These are phyloP conservation scores for Floccularia luteovirens DNA, from an alignment of 768 basidiomycete species.

Conservation along the genomic window DNA sequence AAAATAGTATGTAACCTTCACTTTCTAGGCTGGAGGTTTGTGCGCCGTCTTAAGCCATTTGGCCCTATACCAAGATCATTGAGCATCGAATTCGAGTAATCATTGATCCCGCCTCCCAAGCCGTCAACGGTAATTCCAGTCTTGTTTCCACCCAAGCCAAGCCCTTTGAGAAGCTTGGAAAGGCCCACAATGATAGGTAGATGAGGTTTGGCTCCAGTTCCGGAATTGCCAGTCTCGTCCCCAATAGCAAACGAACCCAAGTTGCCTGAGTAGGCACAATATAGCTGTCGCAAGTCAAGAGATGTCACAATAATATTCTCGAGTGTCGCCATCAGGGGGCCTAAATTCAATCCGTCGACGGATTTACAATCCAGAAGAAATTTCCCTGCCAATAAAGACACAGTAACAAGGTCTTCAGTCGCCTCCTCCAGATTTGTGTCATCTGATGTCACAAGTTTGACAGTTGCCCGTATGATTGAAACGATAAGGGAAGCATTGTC, in stretches of 20 bases:
- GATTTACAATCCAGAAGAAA: background rate
- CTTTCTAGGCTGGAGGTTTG: too few relatives aligned
- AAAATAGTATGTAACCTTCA: too few relatives aligned
- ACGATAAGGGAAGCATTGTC: conserved; percentile 4
- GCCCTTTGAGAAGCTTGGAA: too few relatives aligned
- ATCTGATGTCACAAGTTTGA: too few relatives aligned
- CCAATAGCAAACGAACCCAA: background rate
- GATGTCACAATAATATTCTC: background rate
- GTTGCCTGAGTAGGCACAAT: background rate
- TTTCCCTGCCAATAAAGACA: background rate
- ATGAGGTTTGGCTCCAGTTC: background rate
- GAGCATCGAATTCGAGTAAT: too few relatives aligned
- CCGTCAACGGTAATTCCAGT: too few relatives aligned
- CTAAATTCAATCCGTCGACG: background rate
- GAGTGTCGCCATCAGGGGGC: background rate
- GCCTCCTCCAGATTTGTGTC: too few relatives aligned
- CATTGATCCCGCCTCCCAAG: too few relatives aligned
- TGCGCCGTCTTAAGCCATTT: too few relatives aligned
- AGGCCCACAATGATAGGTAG: background rate
- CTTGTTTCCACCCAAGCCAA: too few relatives aligned
- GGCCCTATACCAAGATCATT: too few relatives aligned
- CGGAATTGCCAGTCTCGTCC: background rate
- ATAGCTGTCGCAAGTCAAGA: background rate
- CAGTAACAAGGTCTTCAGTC: conserved; percentile 1
- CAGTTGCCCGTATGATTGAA: too few relatives aligned